Base-by-base conservation (phyloP, 257 asterid species). In the Nicotiana attenuata region DNA sequence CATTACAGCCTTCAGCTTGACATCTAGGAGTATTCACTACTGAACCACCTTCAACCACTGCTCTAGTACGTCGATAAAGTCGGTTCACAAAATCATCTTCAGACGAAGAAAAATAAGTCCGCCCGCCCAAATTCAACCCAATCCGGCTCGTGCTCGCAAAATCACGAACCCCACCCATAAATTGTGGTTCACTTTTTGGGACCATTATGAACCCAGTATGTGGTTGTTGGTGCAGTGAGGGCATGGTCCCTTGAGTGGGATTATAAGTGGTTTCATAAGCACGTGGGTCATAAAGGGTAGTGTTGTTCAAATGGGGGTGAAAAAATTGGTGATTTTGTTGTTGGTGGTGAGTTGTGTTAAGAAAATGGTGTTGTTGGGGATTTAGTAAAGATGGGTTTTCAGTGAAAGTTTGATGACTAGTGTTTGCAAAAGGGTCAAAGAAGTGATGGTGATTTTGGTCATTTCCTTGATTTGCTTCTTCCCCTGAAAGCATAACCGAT, bases 31-130 rank as follows among this genome's bases (percentile, higher is more conserved):
- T 81, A 88, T 93, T 93, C 0, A 88, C 86, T 28, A 88, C 86
- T 28, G 94, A 88, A 19, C 97, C 96, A 82, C 95, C 89, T 13
- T 93, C 89, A 13, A 92, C 99, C 7, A 90, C 87, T 24, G 86
- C 84, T 86, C 98, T 90, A 45, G 98, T 88, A 78, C 98, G 98
- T 87, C 98, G 97, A 84, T 96, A 96, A 78, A 96, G 98, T 82
- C 98, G 98, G 95, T 93, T 96, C 87, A 96, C 98, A 82, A 96
- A 94, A 79, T 96, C 98, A 57, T 96, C 97, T 83, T 96, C 99
- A 1, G 98, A 84, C 0, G 99, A 95, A 0, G 99, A 93, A 78
- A 94, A 96, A 87, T 94, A 96, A 28, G 98, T 96, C 78, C 99
- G 45, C 0, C 97, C 99, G 2, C 99, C 99, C 83, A 96, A 89